Percentiles rank a stretch among this genome's conserved stretches.
Evolutionary conservation across 1,284 basidiomycete species (phyloP).

Genomic region (Trametes pubescens): DNA sequence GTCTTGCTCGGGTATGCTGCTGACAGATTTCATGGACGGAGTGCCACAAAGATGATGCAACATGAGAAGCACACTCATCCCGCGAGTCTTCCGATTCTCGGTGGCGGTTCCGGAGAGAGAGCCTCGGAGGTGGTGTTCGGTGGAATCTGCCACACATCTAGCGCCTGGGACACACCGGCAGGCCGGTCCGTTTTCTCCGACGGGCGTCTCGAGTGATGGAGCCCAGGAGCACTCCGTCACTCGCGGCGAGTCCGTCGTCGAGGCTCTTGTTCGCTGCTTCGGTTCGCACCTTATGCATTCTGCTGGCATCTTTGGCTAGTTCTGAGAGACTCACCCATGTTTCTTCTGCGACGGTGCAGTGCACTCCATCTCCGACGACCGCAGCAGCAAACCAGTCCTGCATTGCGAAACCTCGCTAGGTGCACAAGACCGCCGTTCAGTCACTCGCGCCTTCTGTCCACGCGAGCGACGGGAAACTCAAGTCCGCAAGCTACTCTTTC

Average conservation of each 20-base stretch:
- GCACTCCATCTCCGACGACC: constrained; percentile 11
- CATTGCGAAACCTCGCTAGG: constrained; percentile 1
- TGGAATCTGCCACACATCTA: too few species aligned
- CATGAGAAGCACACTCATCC: too few species aligned
- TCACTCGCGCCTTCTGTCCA: constrained; percentile 4
- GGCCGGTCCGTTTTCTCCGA: neutral
- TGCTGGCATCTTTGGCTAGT: neutral
- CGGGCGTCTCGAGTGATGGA: neutral
- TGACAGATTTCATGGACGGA: too few species aligned
- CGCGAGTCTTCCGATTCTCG: too few species aligned
- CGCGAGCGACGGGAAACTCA: neutral
- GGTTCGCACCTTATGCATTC: neutral
- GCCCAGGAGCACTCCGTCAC: neutral
- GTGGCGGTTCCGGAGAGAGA: too few species aligned
- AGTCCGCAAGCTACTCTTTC: constrained; percentile 18
- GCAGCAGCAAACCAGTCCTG: neutral
- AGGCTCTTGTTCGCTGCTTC: neutral
- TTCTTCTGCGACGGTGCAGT: constrained; percentile 22
- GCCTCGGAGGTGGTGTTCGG: too few species aligned
- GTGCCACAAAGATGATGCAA: too few species aligned
- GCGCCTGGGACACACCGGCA: too few species aligned
- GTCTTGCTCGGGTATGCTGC: too few species aligned
- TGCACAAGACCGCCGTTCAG: neutral
- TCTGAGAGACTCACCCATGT: constrained; percentile 14
- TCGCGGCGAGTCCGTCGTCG: neutral